phyloP scores from a whole-genome alignment of 495 filamentous ascomycete species.

The Zalerion maritima region DNA sequence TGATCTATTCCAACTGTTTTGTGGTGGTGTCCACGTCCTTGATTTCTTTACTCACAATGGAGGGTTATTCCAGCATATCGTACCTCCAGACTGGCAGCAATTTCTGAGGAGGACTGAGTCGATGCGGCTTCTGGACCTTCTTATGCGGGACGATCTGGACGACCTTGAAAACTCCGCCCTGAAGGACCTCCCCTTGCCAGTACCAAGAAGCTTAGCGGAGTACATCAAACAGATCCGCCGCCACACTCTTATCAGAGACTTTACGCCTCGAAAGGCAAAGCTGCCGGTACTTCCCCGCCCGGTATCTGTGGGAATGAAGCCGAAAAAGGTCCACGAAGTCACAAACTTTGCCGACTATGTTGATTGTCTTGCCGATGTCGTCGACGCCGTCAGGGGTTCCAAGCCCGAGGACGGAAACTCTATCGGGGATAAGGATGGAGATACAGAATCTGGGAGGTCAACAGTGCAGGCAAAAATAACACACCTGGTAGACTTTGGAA shows the following conservation, averaged over 20 bases:
- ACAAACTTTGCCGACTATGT: conserved; percentile 43
- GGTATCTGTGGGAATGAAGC: conserved; percentile 81
- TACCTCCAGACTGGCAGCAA: conserved; percentile 65
- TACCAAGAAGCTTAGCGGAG: conserved; percentile 45
- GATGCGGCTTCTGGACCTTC: conserved; percentile 59
- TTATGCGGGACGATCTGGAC: conserved; percentile 59
- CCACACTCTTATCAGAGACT: conserved; percentile 52
- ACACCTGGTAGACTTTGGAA: conserved; percentile 90
- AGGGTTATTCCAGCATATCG: conserved; percentile 51
- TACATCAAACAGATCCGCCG: conserved; percentile 64
- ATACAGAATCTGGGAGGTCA: conserved; percentile 19
- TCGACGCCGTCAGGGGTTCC: conserved; percentile 21
- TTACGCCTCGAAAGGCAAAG: conserved; percentile 24
- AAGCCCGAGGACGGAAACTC: conserved; percentile 3
- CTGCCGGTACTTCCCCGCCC: conserved; percentile 44
- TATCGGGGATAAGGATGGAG: no score
- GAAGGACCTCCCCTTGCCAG: conserved; percentile 28
- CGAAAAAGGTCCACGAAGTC: conserved; percentile 93
- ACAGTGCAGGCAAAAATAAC: no score
- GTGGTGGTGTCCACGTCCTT: conserved; percentile 86
- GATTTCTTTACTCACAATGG: conserved; percentile 88
- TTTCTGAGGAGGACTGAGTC: conserved; percentile 59
- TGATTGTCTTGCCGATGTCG: conserved; percentile 36
- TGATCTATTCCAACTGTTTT: conserved; percentile 70
- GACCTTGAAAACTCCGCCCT: conserved; percentile 9